Evolutionary conservation across 345 rosid species (phyloP).

Genomic region (Brassica napus): Da-Ae NC_063438.1:22545001-22545500

Average conservation of each 20-base stretch:
- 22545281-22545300: too few relatives aligned
- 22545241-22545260: background rate
- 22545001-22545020: background rate
- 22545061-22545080: too few relatives aligned
- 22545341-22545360: too few relatives aligned
- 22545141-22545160: background rate
- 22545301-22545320: too few relatives aligned
- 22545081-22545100: background rate
- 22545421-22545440: background rate
- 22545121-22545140: background rate
- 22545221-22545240: too few relatives aligned
- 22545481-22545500: background rate
- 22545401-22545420: too few relatives aligned
- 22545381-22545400: too few relatives aligned
- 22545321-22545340: too few relatives aligned
- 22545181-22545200: too few relatives aligned
- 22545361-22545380: too few relatives aligned
- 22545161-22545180: background rate
- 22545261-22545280: too few relatives aligned
- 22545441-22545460: slow-evolving; percentile 19
- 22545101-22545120: background rate
- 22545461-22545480: background rate
- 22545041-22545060: background rate
- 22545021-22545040: background rate
- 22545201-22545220: slow-evolving; percentile 41